These are phyloP conservation scores for Oleoguttula mirabilis DNA, from an alignment of 495 filamentous ascomycete species.

Conservation along the genomic window DNA sequence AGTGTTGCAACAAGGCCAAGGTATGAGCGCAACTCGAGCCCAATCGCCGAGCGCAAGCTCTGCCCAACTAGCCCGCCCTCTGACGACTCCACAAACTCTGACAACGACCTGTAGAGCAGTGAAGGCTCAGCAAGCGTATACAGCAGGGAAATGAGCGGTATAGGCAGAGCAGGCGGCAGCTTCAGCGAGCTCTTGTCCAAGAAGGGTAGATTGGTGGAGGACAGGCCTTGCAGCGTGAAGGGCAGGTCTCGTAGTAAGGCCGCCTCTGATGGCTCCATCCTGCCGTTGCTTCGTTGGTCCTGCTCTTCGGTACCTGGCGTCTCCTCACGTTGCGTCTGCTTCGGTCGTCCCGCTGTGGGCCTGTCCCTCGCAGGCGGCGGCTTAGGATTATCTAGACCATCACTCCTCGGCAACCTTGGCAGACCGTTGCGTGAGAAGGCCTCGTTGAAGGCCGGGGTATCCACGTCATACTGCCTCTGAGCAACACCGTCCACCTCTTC, in stretches of 20 bases:
- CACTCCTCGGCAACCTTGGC: slow-evolving; percentile 30
- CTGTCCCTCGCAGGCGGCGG: slow-evolving; percentile 82
- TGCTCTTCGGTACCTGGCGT: slow-evolving; percentile 40
- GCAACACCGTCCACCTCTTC: not conserved
- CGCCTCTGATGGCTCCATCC: slow-evolving; percentile 40
- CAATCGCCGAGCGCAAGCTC: slow-evolving; percentile 82
- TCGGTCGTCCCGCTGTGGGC: slow-evolving; percentile 65
- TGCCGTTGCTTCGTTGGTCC: slow-evolving; percentile 15
- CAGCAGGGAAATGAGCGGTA: slow-evolving; percentile 76
- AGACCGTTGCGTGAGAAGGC: slow-evolving; percentile 46
- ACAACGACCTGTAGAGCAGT: slow-evolving; percentile 68
- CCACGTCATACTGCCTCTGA: slow-evolving; percentile 4
- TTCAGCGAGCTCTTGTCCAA: slow-evolving; percentile 49
- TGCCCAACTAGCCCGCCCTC: slow-evolving; percentile 73
- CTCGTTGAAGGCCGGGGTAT: slow-evolving; percentile 34
- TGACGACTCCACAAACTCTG: slow-evolving; percentile 63
- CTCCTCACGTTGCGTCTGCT: slow-evolving; percentile 50
- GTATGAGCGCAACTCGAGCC: slow-evolving; percentile 75
- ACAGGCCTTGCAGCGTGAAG: slow-evolving; percentile 87
- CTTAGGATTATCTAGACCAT: slow-evolving; percentile 66
- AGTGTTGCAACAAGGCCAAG: slow-evolving; percentile 84
- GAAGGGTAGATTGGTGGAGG: slow-evolving; percentile 73
- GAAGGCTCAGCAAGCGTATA: slow-evolving; percentile 89
- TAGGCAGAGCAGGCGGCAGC: slow-evolving; percentile 64
- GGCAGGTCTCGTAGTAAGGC: slow-evolving; percentile 81